Conservation (phyloP, 805 yeast species). For the Hanseniaspora nectarophila region DNA sequence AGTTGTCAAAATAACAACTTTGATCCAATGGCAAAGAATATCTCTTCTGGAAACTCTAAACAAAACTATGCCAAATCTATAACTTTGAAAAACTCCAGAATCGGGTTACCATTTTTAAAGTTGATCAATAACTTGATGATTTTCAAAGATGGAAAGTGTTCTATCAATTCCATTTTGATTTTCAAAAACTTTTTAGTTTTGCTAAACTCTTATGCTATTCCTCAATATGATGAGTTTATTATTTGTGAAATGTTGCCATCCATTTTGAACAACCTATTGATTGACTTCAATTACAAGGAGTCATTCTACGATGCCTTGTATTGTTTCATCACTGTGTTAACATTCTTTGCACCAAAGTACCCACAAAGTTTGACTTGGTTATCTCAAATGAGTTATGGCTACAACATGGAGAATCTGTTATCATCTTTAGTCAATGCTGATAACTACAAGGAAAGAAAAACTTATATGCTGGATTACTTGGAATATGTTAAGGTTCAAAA, state of each 20-base stretch:
- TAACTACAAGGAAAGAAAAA: conserved; percentile 65
- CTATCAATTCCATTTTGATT: conserved; percentile 77
- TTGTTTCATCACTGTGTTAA: conserved; percentile 43
- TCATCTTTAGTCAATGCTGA: conserved; percentile 49
- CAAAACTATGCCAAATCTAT: conserved; percentile 55
- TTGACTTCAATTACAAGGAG: conserved; percentile 68
- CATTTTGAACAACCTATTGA: conserved; percentile 52
- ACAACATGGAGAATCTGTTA: conserved; percentile 54
- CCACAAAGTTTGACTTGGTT: conserved; percentile 55
- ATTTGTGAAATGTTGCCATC: conserved; percentile 49
- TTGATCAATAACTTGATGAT: conserved; percentile 64
- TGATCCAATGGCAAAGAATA: conserved; percentile 19
- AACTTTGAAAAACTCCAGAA: conserved; percentile 49
- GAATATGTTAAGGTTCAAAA: conserved; percentile 41
- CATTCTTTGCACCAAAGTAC: conserved; percentile 57
- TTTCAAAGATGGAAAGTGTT: conserved; percentile 82
- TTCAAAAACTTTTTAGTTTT: conserved; percentile 62
- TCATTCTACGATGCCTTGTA: conserved; percentile 88
- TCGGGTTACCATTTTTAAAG: conserved; percentile 67
- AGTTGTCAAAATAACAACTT: conserved; percentile 21
- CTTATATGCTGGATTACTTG: conserved; percentile 66
- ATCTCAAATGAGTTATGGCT: conserved; percentile 43
- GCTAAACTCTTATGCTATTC: conserved; percentile 48
- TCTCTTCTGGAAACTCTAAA: conserved; percentile 36
- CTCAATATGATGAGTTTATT: conserved; percentile 56